Evolutionary conservation across 2,329 filamentous ascomycete genomes (phyloP).

Genomic region (Lachnellula hyalina): DNA sequence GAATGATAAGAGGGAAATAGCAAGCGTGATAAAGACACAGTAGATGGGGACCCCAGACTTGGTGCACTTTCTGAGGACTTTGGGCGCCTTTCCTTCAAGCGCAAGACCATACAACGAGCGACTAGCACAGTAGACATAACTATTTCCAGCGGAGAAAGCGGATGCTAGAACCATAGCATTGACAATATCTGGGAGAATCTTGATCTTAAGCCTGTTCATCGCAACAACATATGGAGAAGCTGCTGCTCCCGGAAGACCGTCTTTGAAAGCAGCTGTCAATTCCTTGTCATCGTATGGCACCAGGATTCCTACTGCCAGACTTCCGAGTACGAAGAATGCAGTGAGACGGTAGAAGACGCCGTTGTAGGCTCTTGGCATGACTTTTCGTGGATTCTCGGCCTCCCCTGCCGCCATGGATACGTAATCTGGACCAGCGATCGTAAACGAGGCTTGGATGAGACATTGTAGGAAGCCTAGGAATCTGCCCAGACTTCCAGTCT

Average conservation of each 20-base stretch:
- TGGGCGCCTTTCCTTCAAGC: slow-evolving; percentile 43
- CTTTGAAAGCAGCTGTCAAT: slow-evolving; percentile 48
- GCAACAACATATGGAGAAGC: slow-evolving; percentile 46
- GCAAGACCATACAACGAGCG: slow-evolving; percentile 50
- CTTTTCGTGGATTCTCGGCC: slow-evolving; percentile 55
- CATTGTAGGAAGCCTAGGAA: slow-evolving; percentile 52
- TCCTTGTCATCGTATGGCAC: slow-evolving; percentile 57
- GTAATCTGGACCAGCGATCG: slow-evolving; percentile 63
- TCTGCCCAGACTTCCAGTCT: slow-evolving; percentile 47
- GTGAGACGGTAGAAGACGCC: slow-evolving; percentile 68
- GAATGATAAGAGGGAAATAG: slow-evolving; percentile 56
- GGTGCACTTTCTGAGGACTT: slow-evolving; percentile 43
- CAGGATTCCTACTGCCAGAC: slow-evolving; percentile 59
- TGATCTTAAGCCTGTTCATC: slow-evolving; percentile 54
- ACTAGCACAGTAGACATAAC: slow-evolving; percentile 44
- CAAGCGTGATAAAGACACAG: slow-evolving; percentile 49
- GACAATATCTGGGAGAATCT: slow-evolving; percentile 53
- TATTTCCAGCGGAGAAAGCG: slow-evolving; percentile 51
- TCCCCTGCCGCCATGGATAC: slow-evolving; percentile 67
- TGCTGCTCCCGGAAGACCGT: slow-evolving; percentile 29
- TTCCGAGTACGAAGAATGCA: slow-evolving; percentile 64
- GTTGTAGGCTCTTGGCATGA: slow-evolving; percentile 65
- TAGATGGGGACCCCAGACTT: slow-evolving; percentile 54
- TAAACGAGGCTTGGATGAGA: slow-evolving; percentile 64
- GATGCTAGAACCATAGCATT: slow-evolving; percentile 53